These are phyloP conservation scores for Erigeron canadensis DNA, from an alignment of 129 eudicot species.

Conservation along the genomic window DNA sequence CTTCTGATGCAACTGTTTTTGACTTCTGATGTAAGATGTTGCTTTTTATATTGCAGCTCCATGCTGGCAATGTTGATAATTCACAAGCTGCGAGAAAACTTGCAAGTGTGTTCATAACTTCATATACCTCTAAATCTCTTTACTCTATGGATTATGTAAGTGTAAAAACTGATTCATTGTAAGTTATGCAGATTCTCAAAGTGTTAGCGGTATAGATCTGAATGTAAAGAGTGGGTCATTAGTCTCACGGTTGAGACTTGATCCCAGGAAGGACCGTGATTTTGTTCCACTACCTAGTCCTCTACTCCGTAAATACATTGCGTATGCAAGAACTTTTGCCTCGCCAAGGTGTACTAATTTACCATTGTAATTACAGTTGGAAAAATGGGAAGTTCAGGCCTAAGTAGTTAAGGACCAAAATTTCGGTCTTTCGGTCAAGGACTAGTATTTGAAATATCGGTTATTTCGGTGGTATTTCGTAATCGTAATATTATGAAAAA, in stretches of 20 bases:
- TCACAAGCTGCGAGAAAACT: conserved; percentile 60
- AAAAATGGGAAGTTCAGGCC: too few relatives aligned
- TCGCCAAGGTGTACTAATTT: conserved; percentile 64
- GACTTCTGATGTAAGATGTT: neutral
- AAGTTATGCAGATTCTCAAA: conserved; percentile 46
- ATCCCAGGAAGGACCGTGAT: conserved; percentile 56
- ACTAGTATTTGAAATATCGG: too few relatives aligned
- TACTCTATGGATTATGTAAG: conserved; percentile 7
- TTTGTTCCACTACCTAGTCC: conserved; percentile 84
- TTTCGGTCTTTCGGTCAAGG: too few relatives aligned
- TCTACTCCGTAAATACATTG: conserved; percentile 85
- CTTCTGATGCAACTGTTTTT: conserved; percentile 12
- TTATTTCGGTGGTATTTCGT: too few relatives aligned
- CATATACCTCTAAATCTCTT: neutral
- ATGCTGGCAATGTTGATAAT: conserved; percentile 59
- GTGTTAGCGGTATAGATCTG: conserved; percentile 30
- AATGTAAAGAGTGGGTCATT: conserved; percentile 50
- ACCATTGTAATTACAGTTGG: too few relatives aligned
- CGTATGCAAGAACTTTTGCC: conserved; percentile 83
- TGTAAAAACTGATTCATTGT: conserved; percentile 7
- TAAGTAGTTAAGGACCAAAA: too few relatives aligned
- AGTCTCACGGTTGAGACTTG: conserved; percentile 70
- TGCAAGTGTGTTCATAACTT: conserved; percentile 52
- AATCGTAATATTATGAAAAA: too few relatives aligned
- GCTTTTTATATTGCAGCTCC: conserved; percentile 55